A percentile compares a stretch with the other conserved stretches of the same genome.
phyloP scores from a whole-genome alignment of 2,329 filamentous ascomycete genomes.

The Ustulina deusta region DNA sequence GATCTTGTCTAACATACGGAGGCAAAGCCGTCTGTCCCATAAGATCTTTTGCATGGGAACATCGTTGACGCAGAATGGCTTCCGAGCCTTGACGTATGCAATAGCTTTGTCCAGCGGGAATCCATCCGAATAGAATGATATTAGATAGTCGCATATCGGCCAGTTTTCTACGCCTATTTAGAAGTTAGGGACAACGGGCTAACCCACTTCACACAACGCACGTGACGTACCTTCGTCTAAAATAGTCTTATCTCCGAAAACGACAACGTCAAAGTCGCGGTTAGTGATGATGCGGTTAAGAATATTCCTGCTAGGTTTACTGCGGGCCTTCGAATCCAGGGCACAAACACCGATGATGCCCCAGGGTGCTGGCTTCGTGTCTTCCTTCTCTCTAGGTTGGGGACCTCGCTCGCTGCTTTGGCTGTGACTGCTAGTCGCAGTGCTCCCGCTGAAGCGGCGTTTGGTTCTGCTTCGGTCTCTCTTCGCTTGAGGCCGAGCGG shows the following conservation, averaged over 20 bases:
- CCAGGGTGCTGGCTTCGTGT: constrained; percentile 69
- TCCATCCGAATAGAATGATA: constrained; percentile 98
- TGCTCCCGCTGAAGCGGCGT: constrained; percentile 84
- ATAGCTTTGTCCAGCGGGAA: constrained; percentile 98
- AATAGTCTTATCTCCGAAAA: constrained; percentile 99
- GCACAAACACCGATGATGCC: constrained; percentile 92
- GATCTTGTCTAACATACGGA: constrained; percentile 88
- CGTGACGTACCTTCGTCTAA: constrained; percentile 81
- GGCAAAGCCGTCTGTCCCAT: constrained; percentile 93
- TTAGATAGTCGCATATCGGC: constrained; percentile 80
- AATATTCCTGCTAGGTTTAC: constrained; percentile 97
- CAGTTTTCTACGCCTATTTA: constrained; percentile 56
- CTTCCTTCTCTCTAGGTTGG: constrained; percentile 68
- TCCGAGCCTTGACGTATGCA: constrained; percentile 90
- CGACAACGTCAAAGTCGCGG: constrained; percentile 93
- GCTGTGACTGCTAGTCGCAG: constrained; percentile 83
- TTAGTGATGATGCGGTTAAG: constrained; percentile 91
- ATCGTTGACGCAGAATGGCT: constrained; percentile 98
- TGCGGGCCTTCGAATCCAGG: constrained; percentile 93
- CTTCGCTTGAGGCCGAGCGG: constrained; percentile 58
- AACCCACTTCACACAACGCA: constrained; percentile 21
- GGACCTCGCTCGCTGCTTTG: constrained; percentile 76
- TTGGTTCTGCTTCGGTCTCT: constrained; percentile 76
- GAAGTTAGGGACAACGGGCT: constrained; percentile 43
- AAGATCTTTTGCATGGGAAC: constrained; percentile 96